Conservation (phyloP, 495 filamentous ascomycete species). For the Chaetomium fimeti region DNA sequence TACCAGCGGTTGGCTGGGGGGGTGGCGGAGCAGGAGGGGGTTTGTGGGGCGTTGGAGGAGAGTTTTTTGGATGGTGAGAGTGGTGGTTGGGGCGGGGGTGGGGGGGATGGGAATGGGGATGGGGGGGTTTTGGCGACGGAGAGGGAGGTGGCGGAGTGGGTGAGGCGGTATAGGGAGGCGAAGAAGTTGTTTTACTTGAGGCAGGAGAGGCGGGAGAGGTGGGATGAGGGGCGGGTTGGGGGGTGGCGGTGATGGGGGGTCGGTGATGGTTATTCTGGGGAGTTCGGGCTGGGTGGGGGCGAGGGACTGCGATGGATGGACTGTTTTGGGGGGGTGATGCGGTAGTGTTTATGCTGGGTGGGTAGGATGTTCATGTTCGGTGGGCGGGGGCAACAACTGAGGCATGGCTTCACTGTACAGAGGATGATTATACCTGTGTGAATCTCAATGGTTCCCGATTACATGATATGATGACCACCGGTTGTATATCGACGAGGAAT, state of each 20-base stretch:
- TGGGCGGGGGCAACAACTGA: no score
- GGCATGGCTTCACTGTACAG: no score
- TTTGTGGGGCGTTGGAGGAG: constrained; percentile 81
- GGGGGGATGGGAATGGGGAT: constrained; percentile 47
- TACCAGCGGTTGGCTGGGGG: constrained; percentile 75
- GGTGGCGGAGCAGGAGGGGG: constrained; percentile 76
- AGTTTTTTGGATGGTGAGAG: constrained; percentile 68
- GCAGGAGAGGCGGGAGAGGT: constrained; percentile 79
- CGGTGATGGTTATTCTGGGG: not conserved
- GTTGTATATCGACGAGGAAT: no score
- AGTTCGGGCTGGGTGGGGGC: no score
- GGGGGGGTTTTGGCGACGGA: constrained; percentile 55
- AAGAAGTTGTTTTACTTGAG: constrained; percentile 71
- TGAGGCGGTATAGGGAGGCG: constrained; percentile 71
- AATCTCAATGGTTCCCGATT: no score
- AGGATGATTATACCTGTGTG: no score
- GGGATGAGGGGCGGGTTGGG: constrained; percentile 92
- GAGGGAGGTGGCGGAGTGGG: constrained; percentile 80
- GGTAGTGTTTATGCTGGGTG: no score
- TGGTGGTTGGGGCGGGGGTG: constrained; percentile 51
- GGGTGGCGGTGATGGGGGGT: constrained; percentile 70
- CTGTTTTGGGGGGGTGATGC: no score
- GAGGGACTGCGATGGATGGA: no score
- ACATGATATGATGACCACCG: no score
- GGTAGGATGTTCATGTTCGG: no score